Base-by-base conservation (phyloP, 108 stramenopile species). In the Discostella pseudostelligera region DNA sequence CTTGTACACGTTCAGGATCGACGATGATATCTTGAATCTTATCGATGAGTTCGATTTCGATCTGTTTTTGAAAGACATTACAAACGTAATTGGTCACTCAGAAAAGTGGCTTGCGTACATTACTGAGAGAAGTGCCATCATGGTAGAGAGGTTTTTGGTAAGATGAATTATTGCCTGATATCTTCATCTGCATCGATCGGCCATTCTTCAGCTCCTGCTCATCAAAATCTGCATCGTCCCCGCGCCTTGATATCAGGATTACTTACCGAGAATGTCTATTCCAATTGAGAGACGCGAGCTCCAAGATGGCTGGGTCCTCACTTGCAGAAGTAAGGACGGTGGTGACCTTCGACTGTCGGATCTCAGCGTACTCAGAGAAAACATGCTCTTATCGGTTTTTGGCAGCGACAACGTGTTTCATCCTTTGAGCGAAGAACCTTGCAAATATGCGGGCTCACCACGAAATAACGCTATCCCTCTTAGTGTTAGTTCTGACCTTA, bases 241-340 rank as follows among this genome's bases (percentile, higher is more conserved):
- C n/a, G n/a, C n/a, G n/a, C n/a, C n/a, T 21, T n/a, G 26, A 24
- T 20, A 13, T 0, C 25, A 84, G 82, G 88, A 89, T 43, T 90
- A 94, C 43, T 80, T 94, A 12, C 93, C 93, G 69, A 86, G 84
- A 65, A 85, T 94, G 81, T 86, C 88, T 0, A 94, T 94, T 49
- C 93, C 93, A 8, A 84, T 94, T 40, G 89, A 94, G 65, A 83
- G 82, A 29, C 78, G 89, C 35, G 88, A 89, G 25, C 76, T 94
- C 14, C 81, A 80, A 35, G 93, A 90, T 46, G 88, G 89, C 8
- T 94, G 89, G 89, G 83, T 88, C 17, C 62, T 94, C 9, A 90
- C 93, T 39, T 94, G 93, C 60, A 79, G 87, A 35, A 81, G 87
- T 19, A 72, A 74, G 28, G 78, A 85, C 65, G 93, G 93, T 17